phyloP scores from a whole-genome alignment of 441 rosid species.

The Breynia disticha region DNA sequence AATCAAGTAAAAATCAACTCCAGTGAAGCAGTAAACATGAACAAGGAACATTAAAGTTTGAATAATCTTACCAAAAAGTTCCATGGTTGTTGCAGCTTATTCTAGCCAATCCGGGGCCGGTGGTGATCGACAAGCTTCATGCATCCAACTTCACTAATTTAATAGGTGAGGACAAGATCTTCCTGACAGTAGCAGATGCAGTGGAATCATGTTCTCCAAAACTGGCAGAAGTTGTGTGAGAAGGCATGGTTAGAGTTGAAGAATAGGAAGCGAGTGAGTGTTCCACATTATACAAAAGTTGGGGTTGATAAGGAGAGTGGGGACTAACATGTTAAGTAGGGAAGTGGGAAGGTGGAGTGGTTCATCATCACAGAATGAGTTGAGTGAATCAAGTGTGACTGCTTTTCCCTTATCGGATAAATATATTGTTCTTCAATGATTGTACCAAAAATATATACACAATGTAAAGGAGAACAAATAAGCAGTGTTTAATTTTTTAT shows the following conservation, averaged over 20 bases:
- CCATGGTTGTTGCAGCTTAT: constrained; percentile 37
- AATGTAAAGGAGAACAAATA: too few relatives aligned
- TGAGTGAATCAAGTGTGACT: too few relatives aligned
- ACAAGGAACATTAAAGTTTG: not conserved
- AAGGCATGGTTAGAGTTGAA: not conserved
- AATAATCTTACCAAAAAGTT: constrained; percentile 12
- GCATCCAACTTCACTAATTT: constrained; percentile 36
- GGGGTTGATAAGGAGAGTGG: too few relatives aligned
- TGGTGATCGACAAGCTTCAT: constrained; percentile 70
- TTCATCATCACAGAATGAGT: too few relatives aligned
- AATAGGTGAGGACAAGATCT: constrained; percentile 65
- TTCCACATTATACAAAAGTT: too few relatives aligned
- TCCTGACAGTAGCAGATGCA: constrained; percentile 77
- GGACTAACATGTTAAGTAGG: too few relatives aligned
- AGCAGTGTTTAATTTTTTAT: too few relatives aligned
- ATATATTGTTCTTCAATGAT: too few relatives aligned
- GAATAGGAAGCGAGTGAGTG: too few relatives aligned
- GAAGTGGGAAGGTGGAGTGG: too few relatives aligned
- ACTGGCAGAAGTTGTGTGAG: constrained; percentile 31
- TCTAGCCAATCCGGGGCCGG: constrained; percentile 79
- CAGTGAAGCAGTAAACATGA: not conserved
- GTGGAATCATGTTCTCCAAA: constrained; percentile 54
- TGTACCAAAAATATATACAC: too few relatives aligned
- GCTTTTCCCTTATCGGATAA: too few relatives aligned
- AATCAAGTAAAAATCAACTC: not conserved